Conservation (phyloP, 148 eudicot species). For the Rhododendron simsii region DNA sequence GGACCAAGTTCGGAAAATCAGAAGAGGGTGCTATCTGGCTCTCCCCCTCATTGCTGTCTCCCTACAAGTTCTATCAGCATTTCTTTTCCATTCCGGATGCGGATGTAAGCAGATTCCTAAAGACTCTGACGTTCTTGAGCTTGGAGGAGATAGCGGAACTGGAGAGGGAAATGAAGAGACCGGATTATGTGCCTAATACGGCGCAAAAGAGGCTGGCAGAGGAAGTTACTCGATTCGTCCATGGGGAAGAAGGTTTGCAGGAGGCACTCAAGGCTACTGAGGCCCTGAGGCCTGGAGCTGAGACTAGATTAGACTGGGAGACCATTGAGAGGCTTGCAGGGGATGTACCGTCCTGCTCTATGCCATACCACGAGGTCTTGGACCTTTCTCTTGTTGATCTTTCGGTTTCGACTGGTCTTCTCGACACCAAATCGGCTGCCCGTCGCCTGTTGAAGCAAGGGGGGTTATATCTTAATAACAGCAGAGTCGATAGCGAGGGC, state of each 20-base stretch:
- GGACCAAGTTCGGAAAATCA: slow-evolving; percentile 81
- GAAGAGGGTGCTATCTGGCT: slow-evolving; percentile 94
- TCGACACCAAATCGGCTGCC: slow-evolving; percentile 79
- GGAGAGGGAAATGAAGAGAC: slow-evolving; percentile 48
- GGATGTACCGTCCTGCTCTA: slow-evolving; percentile 67
- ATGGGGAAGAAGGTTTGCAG: slow-evolving; percentile 69
- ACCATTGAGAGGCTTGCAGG: slow-evolving; percentile 66
- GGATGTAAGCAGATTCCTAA: slow-evolving; percentile 71
- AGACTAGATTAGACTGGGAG: slow-evolving; percentile 60
- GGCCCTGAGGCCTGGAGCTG: slow-evolving; percentile 79
- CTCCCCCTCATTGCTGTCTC: slow-evolving; percentile 61
- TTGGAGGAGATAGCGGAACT: slow-evolving; percentile 59
- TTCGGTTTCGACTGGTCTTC: slow-evolving; percentile 67
- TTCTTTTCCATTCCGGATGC: slow-evolving; percentile 68
- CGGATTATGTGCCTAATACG: slow-evolving; percentile 55
- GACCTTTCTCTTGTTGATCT: slow-evolving; percentile 50
- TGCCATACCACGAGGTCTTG: slow-evolving; percentile 44
- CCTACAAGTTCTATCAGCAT: slow-evolving; percentile 87
- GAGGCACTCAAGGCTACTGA: slow-evolving; percentile 84
- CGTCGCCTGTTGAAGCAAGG: slow-evolving; percentile 85
- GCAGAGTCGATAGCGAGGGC: slow-evolving; percentile 60
- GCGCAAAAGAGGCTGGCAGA: slow-evolving; percentile 80
- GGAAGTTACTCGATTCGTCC: slow-evolving; percentile 81
- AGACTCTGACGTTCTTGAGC: slow-evolving; percentile 60
- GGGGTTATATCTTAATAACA: slow-evolving; percentile 75